Evolutionary conservation across 306 rosid genomes (phyloP).

Genomic region (Potentilla sterilis): DNA sequence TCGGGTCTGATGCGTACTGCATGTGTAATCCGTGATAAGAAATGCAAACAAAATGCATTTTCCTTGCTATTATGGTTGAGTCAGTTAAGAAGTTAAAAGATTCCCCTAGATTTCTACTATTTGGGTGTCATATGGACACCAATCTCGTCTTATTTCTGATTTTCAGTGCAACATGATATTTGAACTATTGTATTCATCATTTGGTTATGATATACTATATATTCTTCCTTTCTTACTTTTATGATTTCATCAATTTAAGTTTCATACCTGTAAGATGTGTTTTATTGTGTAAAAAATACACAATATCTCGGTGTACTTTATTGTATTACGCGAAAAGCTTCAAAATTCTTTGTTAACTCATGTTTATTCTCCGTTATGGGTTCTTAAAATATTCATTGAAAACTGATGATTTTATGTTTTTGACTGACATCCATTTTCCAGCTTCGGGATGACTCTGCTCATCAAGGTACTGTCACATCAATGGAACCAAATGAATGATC

Average conservation of each 20-base stretch:
- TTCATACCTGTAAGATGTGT: background rate
- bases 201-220: background rate
- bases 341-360: too few relatives aligned
- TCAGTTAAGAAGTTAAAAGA: background rate
- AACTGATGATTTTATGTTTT: slow-evolving; percentile 7
- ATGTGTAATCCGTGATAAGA: too few relatives aligned
- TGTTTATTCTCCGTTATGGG: background rate
- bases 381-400: background rate
- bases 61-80: background rate
- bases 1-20: background rate
- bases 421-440: slow-evolving; percentile 32
- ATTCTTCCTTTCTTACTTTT: background rate
- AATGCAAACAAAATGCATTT: background rate
- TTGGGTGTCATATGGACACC: background rate
- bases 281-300: background rate
- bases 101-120: background rate
- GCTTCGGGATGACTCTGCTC: slow-evolving; percentile 86
- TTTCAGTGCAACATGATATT: background rate
- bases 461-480: slow-evolving; percentile 90
- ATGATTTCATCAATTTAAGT: background rate
- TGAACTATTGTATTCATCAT: background rate
- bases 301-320: too few relatives aligned
- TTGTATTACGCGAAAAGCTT: too few relatives aligned
- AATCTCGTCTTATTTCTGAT: background rate
- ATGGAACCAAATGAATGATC: slow-evolving; percentile 91